phyloP scores from a whole-genome alignment of 2,329 filamentous ascomycete genomes.

The Lecanosticta acicola region DNA sequence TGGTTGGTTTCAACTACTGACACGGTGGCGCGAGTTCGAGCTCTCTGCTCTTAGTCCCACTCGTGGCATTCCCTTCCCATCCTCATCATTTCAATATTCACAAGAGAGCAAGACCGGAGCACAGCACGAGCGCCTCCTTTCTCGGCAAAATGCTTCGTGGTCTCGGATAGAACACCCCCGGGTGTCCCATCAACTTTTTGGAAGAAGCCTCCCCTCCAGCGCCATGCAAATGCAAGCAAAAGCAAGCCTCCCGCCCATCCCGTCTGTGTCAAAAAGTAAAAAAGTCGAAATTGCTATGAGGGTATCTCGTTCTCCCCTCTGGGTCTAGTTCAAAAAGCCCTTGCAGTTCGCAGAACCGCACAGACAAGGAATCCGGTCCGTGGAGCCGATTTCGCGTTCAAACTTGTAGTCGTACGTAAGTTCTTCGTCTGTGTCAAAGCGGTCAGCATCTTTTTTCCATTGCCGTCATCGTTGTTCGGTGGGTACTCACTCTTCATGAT shows the following conservation, averaged over 20 bases:
- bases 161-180: too few relatives aligned
- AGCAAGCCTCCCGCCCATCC: neutral
- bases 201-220: neutral
- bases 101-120: neutral
- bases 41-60: too few relatives aligned
- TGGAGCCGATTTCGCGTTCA: conserved; percentile 89
- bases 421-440: conserved; percentile 69
- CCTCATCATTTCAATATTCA: neutral
- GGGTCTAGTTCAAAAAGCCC: conserved; percentile 92
- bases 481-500: conserved; percentile 78
- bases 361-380: conserved; percentile 93
- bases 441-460: conserved; percentile 6
- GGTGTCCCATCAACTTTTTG: too few relatives aligned
- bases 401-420: conserved; percentile 99
- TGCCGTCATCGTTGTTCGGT: neutral
- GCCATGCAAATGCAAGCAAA: neutral
- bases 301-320: too few relatives aligned
- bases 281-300: too few relatives aligned
- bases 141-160: too few relatives aligned
- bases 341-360: conserved; percentile 96
- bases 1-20: neutral
- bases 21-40: too few relatives aligned
- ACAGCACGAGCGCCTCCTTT: too few relatives aligned
- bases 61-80: neutral
- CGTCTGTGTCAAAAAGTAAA: neutral